Percentiles rank a stretch among this genome's conserved stretches.
These are phyloP conservation scores for Solanum microdontum DNA, from an alignment of 257 asterid species.

Conservation along the genomic window DNA sequence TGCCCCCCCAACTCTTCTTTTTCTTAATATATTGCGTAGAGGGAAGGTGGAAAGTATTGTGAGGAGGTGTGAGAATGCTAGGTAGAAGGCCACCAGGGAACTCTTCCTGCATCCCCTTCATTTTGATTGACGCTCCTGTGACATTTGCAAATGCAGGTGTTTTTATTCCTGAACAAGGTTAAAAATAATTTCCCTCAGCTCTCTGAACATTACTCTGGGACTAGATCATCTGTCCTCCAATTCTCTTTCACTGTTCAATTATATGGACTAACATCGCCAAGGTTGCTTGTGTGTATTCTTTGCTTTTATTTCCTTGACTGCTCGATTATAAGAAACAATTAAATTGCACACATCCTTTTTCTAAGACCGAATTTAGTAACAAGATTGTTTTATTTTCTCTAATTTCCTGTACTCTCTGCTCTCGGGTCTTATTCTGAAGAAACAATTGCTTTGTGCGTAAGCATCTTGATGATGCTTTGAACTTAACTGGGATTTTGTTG, in stretches of 20 bases:
- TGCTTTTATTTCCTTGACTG: background rate
- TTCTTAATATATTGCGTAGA: background rate
- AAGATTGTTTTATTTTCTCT: background rate
- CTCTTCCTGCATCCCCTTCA: background rate
- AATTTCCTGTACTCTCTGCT: background rate
- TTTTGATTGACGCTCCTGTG: background rate
- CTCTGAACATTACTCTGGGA: background rate
- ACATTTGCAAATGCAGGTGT: background rate
- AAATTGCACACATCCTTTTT: background rate
- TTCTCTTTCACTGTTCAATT: background rate
- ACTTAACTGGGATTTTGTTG: background rate
- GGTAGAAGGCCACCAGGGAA: background rate
- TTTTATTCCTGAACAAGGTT: background rate
- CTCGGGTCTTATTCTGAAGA: background rate
- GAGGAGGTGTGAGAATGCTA: background rate
- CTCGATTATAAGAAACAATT: background rate
- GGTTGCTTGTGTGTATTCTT: background rate
- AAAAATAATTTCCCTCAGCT: background rate
- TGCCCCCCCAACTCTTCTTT: background rate
- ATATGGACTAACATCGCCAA: background rate
- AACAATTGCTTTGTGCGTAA: background rate
- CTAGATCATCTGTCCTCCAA: background rate
- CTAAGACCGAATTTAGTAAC: background rate
- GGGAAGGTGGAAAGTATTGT: background rate
- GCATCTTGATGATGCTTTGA: background rate